Conservation (phyloP, 2,329 filamentous ascomycete genomes). For the Penicillium aurantiogriseum region DNA sequence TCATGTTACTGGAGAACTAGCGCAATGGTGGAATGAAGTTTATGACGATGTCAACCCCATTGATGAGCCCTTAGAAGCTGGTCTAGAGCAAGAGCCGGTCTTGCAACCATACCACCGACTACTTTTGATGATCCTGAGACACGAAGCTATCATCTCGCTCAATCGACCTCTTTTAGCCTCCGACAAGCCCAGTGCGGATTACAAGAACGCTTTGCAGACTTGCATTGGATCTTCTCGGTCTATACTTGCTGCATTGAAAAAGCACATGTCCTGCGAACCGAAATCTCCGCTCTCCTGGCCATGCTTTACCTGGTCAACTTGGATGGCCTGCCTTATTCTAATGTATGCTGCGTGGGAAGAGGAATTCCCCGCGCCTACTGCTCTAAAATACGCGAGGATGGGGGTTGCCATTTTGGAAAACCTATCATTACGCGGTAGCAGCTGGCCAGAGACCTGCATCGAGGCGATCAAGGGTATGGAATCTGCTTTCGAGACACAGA, state of each 20-base stretch:
- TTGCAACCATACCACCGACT: constrained; percentile 41
- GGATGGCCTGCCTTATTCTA: constrained; percentile 55
- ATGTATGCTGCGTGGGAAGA: constrained; percentile 52
- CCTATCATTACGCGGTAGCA: constrained; percentile 34
- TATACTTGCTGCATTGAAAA: constrained; percentile 46
- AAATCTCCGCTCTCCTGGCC: constrained; percentile 47
- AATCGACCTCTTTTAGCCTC: constrained; percentile 53
- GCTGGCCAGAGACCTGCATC: constrained; percentile 43
- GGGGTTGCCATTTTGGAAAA: constrained; percentile 35
- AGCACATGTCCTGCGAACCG: constrained; percentile 19
- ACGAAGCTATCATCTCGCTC: constrained; percentile 53
- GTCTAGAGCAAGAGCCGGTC: background rate
- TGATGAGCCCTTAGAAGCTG: constrained; percentile 17
- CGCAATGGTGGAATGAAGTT: constrained; percentile 55
- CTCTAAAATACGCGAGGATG: constrained; percentile 41
- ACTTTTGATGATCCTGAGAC: constrained; percentile 47
- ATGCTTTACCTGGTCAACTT: constrained; percentile 54
- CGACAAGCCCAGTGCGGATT: constrained; percentile 44
- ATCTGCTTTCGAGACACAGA: constrained; percentile 23
- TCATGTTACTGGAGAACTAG: constrained; percentile 50
- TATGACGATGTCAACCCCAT: constrained; percentile 50
- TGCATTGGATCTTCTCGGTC: constrained; percentile 53
- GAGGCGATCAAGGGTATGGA: constrained; percentile 38
- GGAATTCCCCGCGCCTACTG: constrained; percentile 41
- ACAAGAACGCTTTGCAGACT: constrained; percentile 51